Evolutionary conservation across 805 yeast species (phyloP).

Genomic region (Saccharomycopsis selenospora): DNA sequence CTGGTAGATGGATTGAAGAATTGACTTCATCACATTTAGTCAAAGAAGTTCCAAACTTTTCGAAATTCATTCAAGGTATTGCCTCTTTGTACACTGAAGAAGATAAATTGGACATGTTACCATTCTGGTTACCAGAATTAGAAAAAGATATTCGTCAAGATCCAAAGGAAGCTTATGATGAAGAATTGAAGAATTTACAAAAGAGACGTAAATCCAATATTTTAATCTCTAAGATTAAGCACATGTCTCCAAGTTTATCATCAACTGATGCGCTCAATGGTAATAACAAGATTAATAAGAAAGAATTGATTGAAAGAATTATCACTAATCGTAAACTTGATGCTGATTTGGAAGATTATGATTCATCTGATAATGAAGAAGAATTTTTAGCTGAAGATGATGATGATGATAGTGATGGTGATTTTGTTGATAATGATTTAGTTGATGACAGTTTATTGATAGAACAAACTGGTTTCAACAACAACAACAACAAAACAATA

Average conservation of each 20-base stretch:
- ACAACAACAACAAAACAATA: background rate
- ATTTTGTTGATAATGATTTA: slow-evolving; percentile 25
- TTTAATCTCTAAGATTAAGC: slow-evolving; percentile 32
- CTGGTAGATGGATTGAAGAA: slow-evolving; percentile 75
- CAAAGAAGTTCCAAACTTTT: slow-evolving; percentile 84
- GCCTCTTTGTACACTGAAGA: slow-evolving; percentile 83
- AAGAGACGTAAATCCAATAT: slow-evolving; percentile 35
- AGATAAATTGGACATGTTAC: slow-evolving; percentile 81
- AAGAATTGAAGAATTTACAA: slow-evolving; percentile 47
- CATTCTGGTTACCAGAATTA: slow-evolving; percentile 91
- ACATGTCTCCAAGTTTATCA: slow-evolving; percentile 22
- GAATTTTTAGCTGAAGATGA: slow-evolving; percentile 47
- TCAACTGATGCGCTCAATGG: slow-evolving; percentile 12
- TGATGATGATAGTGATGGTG: slow-evolving; percentile 20
- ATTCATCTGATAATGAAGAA: slow-evolving; percentile 41
- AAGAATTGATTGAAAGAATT: background rate
- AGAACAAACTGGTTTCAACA: background rate
- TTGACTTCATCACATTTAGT: slow-evolving; percentile 76
- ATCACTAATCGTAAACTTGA: slow-evolving; percentile 23
- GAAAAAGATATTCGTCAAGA: slow-evolving; percentile 70
- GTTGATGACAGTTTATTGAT: background rate
- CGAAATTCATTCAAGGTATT: slow-evolving; percentile 89
- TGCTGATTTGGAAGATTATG: slow-evolving; percentile 49
- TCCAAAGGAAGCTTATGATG: slow-evolving; percentile 73
- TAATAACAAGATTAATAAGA: slow-evolving; percentile 2